phyloP scores from a whole-genome alignment of 2,329 filamentous ascomycete species.

The Ilyonectria destructans region DNA sequence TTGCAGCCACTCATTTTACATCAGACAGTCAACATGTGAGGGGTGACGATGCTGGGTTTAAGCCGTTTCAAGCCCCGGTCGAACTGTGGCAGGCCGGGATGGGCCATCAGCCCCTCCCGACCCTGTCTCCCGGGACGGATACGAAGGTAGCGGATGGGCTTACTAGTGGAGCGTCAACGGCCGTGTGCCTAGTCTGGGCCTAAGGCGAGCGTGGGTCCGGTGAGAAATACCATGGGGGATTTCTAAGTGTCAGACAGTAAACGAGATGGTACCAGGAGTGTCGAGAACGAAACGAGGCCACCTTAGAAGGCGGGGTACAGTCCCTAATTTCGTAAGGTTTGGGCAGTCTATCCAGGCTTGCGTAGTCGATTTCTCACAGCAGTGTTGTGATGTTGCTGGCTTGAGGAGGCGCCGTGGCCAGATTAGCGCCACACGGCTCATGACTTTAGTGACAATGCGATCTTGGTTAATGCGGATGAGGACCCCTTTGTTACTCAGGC shows the following conservation, averaged over 20 bases:
- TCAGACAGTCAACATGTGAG: constrained; percentile 41
- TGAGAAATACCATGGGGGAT: constrained; percentile 32
- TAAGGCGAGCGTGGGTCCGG: constrained; percentile 25
- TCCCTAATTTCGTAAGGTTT: constrained; percentile 26
- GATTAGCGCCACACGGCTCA: constrained; percentile 19
- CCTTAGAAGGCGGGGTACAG: constrained; percentile 21
- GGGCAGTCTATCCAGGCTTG: not conserved
- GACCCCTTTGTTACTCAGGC: too few relatives aligned
- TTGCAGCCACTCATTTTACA: constrained; percentile 40
- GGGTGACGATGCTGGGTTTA: constrained; percentile 35
- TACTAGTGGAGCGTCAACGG: constrained; percentile 32
- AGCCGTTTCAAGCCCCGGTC: constrained; percentile 45
- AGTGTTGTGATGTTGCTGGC: constrained; percentile 7
- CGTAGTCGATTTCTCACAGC: not conserved
- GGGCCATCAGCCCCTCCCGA: constrained; percentile 24
- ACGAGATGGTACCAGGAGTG: constrained; percentile 37
- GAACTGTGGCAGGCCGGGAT: constrained; percentile 26
- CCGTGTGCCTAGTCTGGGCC: constrained; percentile 29
- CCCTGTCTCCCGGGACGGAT: constrained; percentile 17
- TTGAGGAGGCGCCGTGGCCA: too few relatives aligned
- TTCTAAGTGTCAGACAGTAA: constrained; percentile 36
- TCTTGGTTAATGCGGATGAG: constrained; percentile 1
- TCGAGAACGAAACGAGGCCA: constrained; percentile 16
- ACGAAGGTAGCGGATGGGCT: constrained; percentile 17
- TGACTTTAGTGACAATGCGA: not conserved